Evolutionary conservation across 257 asterid species (phyloP), one percentile per base, ranked within the genome.

Genomic region (Penstemon newberryi): DNA sequence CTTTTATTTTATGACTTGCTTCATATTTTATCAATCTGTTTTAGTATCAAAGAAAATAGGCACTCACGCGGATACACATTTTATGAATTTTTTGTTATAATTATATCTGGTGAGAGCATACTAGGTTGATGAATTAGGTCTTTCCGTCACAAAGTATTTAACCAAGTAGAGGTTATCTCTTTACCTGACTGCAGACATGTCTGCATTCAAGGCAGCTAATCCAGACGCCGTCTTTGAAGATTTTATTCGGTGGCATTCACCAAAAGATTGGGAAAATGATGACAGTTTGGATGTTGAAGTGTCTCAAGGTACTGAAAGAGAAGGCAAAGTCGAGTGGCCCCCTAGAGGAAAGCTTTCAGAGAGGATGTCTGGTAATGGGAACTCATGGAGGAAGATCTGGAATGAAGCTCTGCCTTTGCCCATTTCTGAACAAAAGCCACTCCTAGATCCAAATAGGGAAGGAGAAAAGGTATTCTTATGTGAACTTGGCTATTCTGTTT

Each of bases 221-320:
- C 96, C 91, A 6, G 91, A 84, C 78, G 95, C 96, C 54, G 87
- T 87, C 70, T 94, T 94, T 56, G 97, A 94, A 89, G 99, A 94
- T 80, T 94, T 91, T 74, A 94, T 91, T 62, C 85, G 99, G 63
- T 89, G 99, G 99, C 96, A 91, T 82, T 94, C 99, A 66, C 99
- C 97, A 39, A 80, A 91, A 80, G 99, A 93, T 73, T 93, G 97
- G 99, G 99, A 93, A 76, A 75, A 66, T 49, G 87, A 79, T 71
- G 78, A 55, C 18, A 71, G 43, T 65, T 69, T 69, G 67, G 83
- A 66, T 59, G 67, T 10, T 49, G 87, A 76, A 64, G 69, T 38
- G 36, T 82, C 91, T 74, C 79, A 69, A 49, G 65, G 59, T 45
- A 77, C 58, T 70, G 44, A 69, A 43, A 52, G 41, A 50, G 81